phyloP scores from a whole-genome alignment of 1,284 basidiomycete genomes.

The Ganoderma resinaceum region DNA sequence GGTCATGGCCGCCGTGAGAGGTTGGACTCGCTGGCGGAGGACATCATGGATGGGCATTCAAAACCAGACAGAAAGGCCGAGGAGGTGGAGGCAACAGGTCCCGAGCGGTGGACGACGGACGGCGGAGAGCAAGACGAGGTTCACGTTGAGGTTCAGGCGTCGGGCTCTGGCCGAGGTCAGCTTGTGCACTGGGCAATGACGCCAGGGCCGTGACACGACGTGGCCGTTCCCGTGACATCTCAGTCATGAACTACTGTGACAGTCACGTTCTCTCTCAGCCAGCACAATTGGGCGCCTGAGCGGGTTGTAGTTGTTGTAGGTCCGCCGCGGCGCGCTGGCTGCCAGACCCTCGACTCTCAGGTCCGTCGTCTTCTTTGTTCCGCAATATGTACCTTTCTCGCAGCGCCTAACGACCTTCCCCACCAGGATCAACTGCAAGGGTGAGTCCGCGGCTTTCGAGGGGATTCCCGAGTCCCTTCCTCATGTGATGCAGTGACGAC shows the following conservation, averaged over 20 bases:
- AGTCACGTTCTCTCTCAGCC: neutral
- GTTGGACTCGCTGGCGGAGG: conserved; percentile 49
- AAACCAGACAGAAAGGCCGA: neutral
- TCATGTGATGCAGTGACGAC: neutral
- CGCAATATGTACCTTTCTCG: neutral
- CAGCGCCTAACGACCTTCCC: neutral
- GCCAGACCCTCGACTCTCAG: neutral
- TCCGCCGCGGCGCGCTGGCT: conserved; percentile 6
- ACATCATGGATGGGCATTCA: conserved; percentile 51
- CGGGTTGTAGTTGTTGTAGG: conserved; percentile 23
- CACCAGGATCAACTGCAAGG: neutral
- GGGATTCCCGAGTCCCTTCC: neutral
- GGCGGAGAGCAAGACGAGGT: neutral
- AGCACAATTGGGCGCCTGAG: neutral
- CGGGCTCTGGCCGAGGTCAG: neutral
- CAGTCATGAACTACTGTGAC: neutral
- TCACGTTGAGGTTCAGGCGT: neutral
- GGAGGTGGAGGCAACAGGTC: neutral
- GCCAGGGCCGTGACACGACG: conserved; percentile 5
- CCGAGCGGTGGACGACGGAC: neutral
- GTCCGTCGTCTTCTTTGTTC: neutral
- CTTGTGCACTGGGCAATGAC: conserved; percentile 13
- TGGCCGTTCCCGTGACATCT: conserved; percentile 7
- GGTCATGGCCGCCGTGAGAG: conserved; percentile 56
- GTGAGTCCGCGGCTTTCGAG: neutral